Conservation (phyloP, 306 rosid genomes). For the Adenanthera pavonina region DNA sequence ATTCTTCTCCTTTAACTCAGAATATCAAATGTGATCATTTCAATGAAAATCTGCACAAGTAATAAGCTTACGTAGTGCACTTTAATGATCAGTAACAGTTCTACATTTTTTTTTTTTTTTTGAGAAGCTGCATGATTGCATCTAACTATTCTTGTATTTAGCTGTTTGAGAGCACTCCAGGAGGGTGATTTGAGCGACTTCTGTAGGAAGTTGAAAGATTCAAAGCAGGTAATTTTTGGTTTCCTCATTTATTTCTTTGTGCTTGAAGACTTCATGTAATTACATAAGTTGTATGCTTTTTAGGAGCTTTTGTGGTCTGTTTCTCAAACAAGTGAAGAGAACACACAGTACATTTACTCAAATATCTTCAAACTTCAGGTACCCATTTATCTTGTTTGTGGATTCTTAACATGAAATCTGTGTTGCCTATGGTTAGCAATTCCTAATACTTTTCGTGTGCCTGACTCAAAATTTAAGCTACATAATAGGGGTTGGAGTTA, state of each 20-base stretch:
- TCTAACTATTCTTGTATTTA: slow-evolving; percentile 43
- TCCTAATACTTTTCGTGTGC: not conserved
- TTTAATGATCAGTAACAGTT: not conserved
- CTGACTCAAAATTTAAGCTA: not conserved
- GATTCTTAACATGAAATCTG: slow-evolving; percentile 34
- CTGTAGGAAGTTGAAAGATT: slow-evolving; percentile 61
- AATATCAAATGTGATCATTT: slow-evolving; percentile 61
- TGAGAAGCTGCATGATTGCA: slow-evolving; percentile 1
- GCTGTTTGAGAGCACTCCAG: slow-evolving; percentile 90
- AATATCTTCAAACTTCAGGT: slow-evolving; percentile 90
- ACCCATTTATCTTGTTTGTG: slow-evolving; percentile 24
- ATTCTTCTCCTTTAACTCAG: slow-evolving; percentile 46
- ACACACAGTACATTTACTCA: slow-evolving; percentile 80
- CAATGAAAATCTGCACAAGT: slow-evolving; percentile 89
- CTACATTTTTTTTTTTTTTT: not conserved
- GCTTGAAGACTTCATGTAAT: slow-evolving; percentile 33
- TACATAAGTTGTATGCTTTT: slow-evolving; percentile 35
- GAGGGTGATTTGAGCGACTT: slow-evolving; percentile 80
- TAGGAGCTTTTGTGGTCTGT: slow-evolving; percentile 88
- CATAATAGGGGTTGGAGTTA: not conserved
- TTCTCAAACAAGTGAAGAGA: slow-evolving; percentile 93
- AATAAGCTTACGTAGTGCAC: slow-evolving; percentile 30
- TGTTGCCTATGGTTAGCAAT: slow-evolving; percentile 15
- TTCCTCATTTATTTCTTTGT: slow-evolving; percentile 30
- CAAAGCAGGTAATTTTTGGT: slow-evolving; percentile 76